Conservation (phyloP, 805 yeast genomes). For the Yarrowia sp. region DNA sequence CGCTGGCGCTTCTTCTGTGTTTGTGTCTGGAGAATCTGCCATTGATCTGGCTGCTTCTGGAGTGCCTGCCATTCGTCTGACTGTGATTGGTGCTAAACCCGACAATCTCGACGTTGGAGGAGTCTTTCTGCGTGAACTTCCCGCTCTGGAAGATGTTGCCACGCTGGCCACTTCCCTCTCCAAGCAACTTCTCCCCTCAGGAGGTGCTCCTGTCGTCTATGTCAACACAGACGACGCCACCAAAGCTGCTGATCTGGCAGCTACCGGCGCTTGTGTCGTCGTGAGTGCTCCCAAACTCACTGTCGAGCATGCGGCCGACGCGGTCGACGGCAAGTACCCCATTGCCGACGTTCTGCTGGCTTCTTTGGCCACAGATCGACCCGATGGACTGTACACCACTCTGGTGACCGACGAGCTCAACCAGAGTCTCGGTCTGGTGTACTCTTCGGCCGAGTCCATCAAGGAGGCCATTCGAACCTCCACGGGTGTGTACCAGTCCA, state of each 20-base stretch:
- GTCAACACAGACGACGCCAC: slow-evolving; percentile 31
- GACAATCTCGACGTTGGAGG: slow-evolving; percentile 27
- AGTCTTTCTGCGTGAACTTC: slow-evolving; percentile 23
- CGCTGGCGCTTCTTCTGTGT: slow-evolving; percentile 53
- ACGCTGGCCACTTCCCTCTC: neutral
- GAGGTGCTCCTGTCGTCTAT: slow-evolving; percentile 30
- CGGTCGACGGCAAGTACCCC: slow-evolving; percentile 35
- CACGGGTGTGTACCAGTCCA: slow-evolving; percentile 91
- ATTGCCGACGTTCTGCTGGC: slow-evolving; percentile 49
- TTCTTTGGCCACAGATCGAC: slow-evolving; percentile 71
- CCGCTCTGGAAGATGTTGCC: slow-evolving; percentile 19
- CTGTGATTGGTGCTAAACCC: slow-evolving; percentile 36
- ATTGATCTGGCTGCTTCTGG: slow-evolving; percentile 46
- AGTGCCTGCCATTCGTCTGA: slow-evolving; percentile 52
- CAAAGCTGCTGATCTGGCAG: neutral
- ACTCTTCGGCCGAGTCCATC: slow-evolving; percentile 81
- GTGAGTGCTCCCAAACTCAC: slow-evolving; percentile 2
- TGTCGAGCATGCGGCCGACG: slow-evolving; percentile 11
- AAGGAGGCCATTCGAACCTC: slow-evolving; percentile 74
- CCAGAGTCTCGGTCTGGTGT: slow-evolving; percentile 83
- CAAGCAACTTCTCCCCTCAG: slow-evolving; percentile 15
- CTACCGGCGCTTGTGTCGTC: slow-evolving; percentile 18
- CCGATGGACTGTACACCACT: slow-evolving; percentile 82
- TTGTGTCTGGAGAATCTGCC: slow-evolving; percentile 41
- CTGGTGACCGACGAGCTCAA: slow-evolving; percentile 69